These are phyloP conservation scores for Pseudogymnoascus sp. DNA, from an alignment of 2,329 filamentous ascomycete genomes.

Conservation along the genomic window DNA sequence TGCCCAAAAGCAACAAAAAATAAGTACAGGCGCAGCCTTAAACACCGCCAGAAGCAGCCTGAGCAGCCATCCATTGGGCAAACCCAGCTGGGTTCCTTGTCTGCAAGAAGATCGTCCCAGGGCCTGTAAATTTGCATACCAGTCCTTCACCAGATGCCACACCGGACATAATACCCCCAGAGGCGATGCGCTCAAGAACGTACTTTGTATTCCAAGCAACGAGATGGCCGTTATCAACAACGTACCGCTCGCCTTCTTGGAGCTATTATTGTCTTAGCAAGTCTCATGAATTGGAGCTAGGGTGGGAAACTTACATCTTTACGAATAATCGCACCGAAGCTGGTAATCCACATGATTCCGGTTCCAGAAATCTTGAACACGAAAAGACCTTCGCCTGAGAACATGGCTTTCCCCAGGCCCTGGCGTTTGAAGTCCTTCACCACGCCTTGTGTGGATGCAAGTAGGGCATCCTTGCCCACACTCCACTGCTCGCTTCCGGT, in stretches of 20 bases:
- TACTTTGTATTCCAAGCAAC: constrained; percentile 98
- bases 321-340: constrained; percentile 87
- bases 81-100: constrained; percentile 69
- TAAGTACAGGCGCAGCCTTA: neutral
- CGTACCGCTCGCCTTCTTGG: constrained; percentile 70
- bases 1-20: neutral
- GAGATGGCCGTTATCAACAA: constrained; percentile 85
- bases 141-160: constrained; percentile 76
- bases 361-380: constrained; percentile 77
- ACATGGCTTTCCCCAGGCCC: constrained; percentile 80
- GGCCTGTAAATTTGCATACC: constrained; percentile 89
- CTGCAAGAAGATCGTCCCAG: constrained; percentile 86
- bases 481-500: constrained; percentile 68
- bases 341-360: constrained; percentile 82
- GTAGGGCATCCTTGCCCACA: constrained; percentile 77
- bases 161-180: constrained; percentile 86
- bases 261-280: constrained; percentile 31
- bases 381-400: constrained; percentile 86
- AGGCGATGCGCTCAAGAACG: constrained; percentile 78
- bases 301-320: constrained; percentile 64
- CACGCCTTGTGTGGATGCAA: constrained; percentile 80
- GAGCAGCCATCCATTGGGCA: constrained; percentile 23
- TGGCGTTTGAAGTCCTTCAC: constrained; percentile 83
- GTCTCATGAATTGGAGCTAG: neutral
- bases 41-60: constrained; percentile 15